A percentile compares a stretch with the other conserved stretches of the same genome.
phyloP scores from a whole-genome alignment of 2,329 filamentous ascomycete genomes.

The Graphilbum ipis-grandicollis region DNA sequence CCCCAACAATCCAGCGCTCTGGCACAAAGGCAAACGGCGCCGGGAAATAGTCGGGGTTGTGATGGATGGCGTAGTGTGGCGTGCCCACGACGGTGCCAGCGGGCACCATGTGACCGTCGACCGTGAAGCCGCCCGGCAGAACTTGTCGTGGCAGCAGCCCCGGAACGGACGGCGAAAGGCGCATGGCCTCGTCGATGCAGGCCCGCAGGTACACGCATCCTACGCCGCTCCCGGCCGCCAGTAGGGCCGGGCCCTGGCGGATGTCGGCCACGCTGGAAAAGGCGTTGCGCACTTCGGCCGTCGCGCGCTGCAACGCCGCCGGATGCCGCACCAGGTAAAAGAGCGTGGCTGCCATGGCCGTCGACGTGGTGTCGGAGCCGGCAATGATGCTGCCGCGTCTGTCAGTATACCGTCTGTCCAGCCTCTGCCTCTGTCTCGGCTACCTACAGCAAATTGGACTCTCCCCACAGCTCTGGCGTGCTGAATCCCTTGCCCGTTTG shows the following conservation, averaged over 20 bases:
- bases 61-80: constrained; percentile 52
- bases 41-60: constrained; percentile 45
- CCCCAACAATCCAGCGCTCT: constrained; percentile 45
- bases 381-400: constrained; percentile 38
- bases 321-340: constrained; percentile 44
- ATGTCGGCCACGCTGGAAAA: constrained; percentile 39
- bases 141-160: constrained; percentile 44
- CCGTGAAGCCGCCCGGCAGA: constrained; percentile 31
- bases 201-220: constrained; percentile 42
- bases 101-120: constrained; percentile 37
- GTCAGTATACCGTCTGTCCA: neutral
- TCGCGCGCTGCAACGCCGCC: constrained; percentile 26
- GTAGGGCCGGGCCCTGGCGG: constrained; percentile 24
- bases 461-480: constrained; percentile 50
- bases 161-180: constrained; percentile 42
- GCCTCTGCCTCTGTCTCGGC: constrained; percentile 11
- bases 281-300: constrained; percentile 30
- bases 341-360: constrained; percentile 43
- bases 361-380: constrained; percentile 56
- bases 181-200: constrained; percentile 49
- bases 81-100: constrained; percentile 45
- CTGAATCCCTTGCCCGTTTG: constrained; percentile 51
- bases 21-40: constrained; percentile 40
- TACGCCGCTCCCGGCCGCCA: no score
- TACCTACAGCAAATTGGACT: constrained; percentile 53